These are phyloP conservation scores for Aspergillus funiculosus DNA, from an alignment of 495 filamentous ascomycete genomes.

Conservation along the genomic window DNA sequence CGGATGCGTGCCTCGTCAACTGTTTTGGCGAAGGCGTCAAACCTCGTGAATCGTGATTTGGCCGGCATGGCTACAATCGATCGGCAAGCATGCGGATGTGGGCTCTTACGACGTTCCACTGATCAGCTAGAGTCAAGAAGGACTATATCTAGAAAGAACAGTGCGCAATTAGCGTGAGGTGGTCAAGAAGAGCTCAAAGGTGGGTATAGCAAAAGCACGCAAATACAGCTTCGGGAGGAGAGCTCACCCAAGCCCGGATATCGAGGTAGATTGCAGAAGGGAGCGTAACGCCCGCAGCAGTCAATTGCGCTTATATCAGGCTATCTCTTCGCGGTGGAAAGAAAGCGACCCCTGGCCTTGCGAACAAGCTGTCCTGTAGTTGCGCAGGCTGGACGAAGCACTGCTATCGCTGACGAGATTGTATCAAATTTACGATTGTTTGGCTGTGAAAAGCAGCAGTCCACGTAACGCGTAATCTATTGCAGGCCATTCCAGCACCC, in stretches of 20 bases:
- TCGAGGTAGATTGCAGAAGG: conserved; percentile 1
- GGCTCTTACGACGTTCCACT: conserved; percentile 1
- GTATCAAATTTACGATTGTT: background rate
- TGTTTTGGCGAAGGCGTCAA: conserved; percentile 98
- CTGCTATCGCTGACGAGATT: background rate
- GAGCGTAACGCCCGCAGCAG: conserved; percentile 4
- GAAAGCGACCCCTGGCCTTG: no score
- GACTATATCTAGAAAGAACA: background rate
- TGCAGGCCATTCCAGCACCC: background rate
- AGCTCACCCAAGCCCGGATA: conserved; percentile 6
- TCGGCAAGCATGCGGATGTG: conserved; percentile 26
- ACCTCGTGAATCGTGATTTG: conserved; percentile 83
- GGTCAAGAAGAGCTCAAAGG: background rate
- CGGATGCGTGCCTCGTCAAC: conserved; percentile 96
- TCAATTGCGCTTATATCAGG: conserved; percentile 6
- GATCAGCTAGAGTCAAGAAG: conserved; percentile 6
- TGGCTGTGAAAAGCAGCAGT: background rate
- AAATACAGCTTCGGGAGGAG: no score
- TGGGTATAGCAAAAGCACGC: background rate
- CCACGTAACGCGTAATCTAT: conserved; percentile 14
- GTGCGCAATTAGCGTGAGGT: background rate
- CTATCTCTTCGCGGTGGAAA: no score
- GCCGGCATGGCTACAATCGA: conserved; percentile 40
- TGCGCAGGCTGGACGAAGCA: conserved; percentile 8
- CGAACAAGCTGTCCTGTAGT: conserved; percentile 26